phyloP scores from a whole-genome alignment of 805 yeast species.

The Candida methanosorbosa region DNA sequence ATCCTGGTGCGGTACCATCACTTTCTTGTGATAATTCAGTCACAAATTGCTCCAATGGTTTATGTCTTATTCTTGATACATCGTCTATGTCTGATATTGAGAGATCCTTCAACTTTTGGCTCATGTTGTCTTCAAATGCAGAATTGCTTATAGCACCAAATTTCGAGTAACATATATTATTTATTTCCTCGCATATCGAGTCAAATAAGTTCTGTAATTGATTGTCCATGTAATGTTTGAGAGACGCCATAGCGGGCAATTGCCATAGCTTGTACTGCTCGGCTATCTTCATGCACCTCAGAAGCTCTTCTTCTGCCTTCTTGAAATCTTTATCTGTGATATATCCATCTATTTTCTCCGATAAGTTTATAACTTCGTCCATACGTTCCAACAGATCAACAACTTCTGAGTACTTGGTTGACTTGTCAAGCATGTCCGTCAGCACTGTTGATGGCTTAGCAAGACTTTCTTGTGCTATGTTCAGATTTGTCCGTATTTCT shows the following conservation, averaged over 20 bases:
- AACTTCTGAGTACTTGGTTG: constrained; percentile 56
- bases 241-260: constrained; percentile 41
- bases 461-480: constrained; percentile 10
- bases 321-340: constrained; percentile 66
- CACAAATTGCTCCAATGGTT: constrained; percentile 27
- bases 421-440: constrained; percentile 55
- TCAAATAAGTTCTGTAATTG: constrained; percentile 60
- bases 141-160: constrained; percentile 17
- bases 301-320: constrained; percentile 29
- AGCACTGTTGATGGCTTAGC: constrained; percentile 48
- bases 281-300: constrained; percentile 33
- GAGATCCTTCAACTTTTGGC: constrained; percentile 8
- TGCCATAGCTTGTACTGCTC: constrained; percentile 48
- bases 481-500: constrained; percentile 12
- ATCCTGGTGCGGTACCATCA: constrained; percentile 16
- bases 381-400: constrained; percentile 63
- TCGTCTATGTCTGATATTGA: constrained; percentile 17
- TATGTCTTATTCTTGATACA: constrained; percentile 21
- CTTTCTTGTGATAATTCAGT: constrained; percentile 13
- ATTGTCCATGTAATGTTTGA: constrained; percentile 41
- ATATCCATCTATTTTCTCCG: constrained; percentile 54
- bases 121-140: constrained; percentile 15
- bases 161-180: constrained; percentile 35
- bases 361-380: constrained; percentile 47
- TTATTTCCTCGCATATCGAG: constrained; percentile 68